Evolutionary conservation across 23 red algal genomes (phyloP), one percentile per base, ranked within the genome.

Genomic region (Gracilaria gracilis): DNA sequence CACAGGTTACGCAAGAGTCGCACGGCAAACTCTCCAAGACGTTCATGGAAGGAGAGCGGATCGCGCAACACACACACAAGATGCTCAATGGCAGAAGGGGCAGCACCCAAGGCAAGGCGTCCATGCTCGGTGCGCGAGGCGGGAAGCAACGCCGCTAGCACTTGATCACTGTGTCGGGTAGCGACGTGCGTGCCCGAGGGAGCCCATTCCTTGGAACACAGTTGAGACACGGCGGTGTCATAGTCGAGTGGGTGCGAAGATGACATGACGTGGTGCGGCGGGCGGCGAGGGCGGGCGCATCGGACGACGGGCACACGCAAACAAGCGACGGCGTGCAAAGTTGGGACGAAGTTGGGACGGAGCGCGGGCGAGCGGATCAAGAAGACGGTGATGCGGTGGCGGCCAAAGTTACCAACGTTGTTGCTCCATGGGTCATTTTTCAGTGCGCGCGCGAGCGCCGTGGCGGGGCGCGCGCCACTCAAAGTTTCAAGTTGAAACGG

Each of bases 1-100:
- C 89, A 92, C 0, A 92, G 61, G 80, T 92, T 92, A 9, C 89
- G 89, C 42, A 92, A 40, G 8, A 92, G 61, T 28, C 89, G 53
- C 37, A 92, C 69, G 33, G 89, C 49, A 6, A 92, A 42, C 42
- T 84, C 79, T 21, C 89, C 89, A 19, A 76, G 34, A 15, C 51
- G 59, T n/a, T 92, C 77, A 49, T 84, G 89, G 50, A 92, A 92
- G 33, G 59, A 32, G 27, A 71, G 80, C 47, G 89, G 89, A 78
- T 92, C 89, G 14, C 79, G 55, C 27, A 92, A 48, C 47, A 92
- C 64, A 39, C 79, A 84, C 59, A 76, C 80, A 36, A 92, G 80
- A 55, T 83, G 38, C 40, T 74, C 66, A 75, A 92, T 84, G 32
- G 80, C 89, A 5, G 32, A n/a, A 7, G 89, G 80, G 33, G 77